Conservation (phyloP, 495 filamentous ascomycete species). For the Paragyromitra xinjiangensis region DNA sequence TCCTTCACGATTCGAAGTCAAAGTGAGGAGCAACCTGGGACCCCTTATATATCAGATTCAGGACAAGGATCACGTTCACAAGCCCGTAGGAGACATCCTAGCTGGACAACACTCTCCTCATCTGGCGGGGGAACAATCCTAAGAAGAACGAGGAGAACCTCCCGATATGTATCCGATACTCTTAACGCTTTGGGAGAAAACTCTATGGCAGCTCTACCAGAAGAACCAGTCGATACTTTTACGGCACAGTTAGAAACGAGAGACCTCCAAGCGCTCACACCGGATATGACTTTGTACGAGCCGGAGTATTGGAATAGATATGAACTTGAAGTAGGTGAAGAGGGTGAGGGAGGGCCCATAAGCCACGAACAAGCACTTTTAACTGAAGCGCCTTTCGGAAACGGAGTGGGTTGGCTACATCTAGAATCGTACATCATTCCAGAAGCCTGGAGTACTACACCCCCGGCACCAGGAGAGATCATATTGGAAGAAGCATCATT, state of each 20-base stretch:
- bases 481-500: background rate
- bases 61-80: slow-evolving; percentile 4
- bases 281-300: slow-evolving; percentile 42
- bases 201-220: slow-evolving; percentile 20
- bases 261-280: slow-evolving; percentile 39
- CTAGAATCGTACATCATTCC: slow-evolving; percentile 29
- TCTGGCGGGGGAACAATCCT: slow-evolving; percentile 44
- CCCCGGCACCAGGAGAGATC: background rate
- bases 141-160: slow-evolving; percentile 46
- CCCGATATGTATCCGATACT: slow-evolving; percentile 46
- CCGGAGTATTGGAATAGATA: slow-evolving; percentile 49
- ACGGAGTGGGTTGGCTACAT: slow-evolving; percentile 27
- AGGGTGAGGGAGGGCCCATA: slow-evolving; percentile 36
- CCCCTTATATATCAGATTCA: slow-evolving; percentile 33
- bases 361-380: background rate
- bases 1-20: slow-evolving; percentile 47
- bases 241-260: slow-evolving; percentile 1
- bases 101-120: slow-evolving; percentile 47
- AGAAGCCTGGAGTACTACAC: background rate
- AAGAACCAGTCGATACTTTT: slow-evolving; percentile 14
- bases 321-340: slow-evolving; percentile 41
- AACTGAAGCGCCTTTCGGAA: background rate
- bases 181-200: slow-evolving; percentile 36
- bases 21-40: slow-evolving; percentile 44
- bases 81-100: slow-evolving; percentile 33